phyloP scores from a whole-genome alignment of 2,329 filamentous ascomycete genomes.

The Clonostachys sp. region DNA sequence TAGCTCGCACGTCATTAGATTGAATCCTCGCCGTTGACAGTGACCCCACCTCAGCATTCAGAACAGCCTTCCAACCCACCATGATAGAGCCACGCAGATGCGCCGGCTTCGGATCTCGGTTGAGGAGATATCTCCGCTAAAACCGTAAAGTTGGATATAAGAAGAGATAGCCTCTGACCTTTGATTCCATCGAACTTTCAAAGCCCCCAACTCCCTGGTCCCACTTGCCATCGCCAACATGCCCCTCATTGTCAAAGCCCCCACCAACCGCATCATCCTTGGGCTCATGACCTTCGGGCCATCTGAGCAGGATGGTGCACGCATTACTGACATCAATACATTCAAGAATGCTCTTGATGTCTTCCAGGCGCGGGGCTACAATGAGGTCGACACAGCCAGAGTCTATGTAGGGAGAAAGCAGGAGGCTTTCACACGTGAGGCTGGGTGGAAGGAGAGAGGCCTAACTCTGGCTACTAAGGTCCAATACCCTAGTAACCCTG shows the following conservation, averaged over 20 bases:
- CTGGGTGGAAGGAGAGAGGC: conserved; percentile 74
- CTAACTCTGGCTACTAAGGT: conserved; percentile 75
- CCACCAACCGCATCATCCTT: conserved; percentile 69
- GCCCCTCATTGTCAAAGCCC: conserved; percentile 36
- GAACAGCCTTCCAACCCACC: too few species aligned
- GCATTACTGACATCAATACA: conserved; percentile 63
- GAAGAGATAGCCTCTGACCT: neutral
- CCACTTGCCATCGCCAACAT: conserved; percentile 20
- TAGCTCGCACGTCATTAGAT: too few species aligned
- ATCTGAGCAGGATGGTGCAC: conserved; percentile 55
- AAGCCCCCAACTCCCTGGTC: neutral
- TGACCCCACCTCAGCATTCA: too few species aligned
- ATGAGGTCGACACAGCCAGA: conserved; percentile 80
- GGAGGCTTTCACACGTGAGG: conserved; percentile 72
- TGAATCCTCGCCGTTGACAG: too few species aligned
- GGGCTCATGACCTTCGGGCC: conserved; percentile 84
- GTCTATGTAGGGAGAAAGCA: conserved; percentile 68
- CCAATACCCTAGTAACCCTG: conserved; percentile 54
- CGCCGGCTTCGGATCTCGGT: too few species aligned
- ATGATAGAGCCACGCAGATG: too few species aligned
- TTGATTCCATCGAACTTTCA: neutral
- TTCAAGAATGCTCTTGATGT: conserved; percentile 70
- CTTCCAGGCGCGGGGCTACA: conserved; percentile 75
- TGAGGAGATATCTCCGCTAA: too few species aligned
- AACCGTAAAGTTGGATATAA: neutral